Evolutionary conservation across 768 basidiomycete genomes (phyloP), one percentile per base, ranked within the genome.

Genomic region (Lactarius sp.): DNA sequence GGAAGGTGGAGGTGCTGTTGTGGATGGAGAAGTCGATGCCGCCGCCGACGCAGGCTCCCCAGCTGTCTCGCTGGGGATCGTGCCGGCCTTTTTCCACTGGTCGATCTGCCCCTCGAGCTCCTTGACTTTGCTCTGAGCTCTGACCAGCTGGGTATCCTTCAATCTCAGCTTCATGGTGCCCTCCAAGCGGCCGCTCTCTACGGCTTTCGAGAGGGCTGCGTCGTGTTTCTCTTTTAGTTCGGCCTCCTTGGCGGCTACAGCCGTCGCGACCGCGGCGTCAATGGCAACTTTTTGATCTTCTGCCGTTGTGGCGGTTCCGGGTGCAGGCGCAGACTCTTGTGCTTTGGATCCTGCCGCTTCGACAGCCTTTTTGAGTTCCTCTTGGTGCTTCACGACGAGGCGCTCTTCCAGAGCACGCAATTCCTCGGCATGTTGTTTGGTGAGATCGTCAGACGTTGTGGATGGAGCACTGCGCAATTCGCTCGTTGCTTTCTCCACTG

Each of bases 141-240:
- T 81, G 36, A 84, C 78, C n/a, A 91, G 75, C 67, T 87, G 87
- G 1, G 77, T 75, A 67, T 92, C 90, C 74, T 90, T 91, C 49
- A 92, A 67, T 71, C 86, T 88, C 39, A 75, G 71, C 75, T 87
- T 88, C 27, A 83, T 77, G 1, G 69, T 76, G 56, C 80, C 77
- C 66, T 92, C 90, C 76, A 81, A 77, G 52, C 89, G 78, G 2
- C 90, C 90, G 3, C 82, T 77, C 55, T 92, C 90, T 7, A 87
- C 78, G 1, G 90, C 90, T 6, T 81, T 77, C 3, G 78, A 78
- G 39, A 90, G 81, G 56, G 87, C 87, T 27, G 82, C 77, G 6
- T 77, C 75, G 27, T 83, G 83, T 46, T 75, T 77, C 12, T 76
- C 73, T 70, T 81, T 75, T 4, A 80, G 63, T 27, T 79, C 75